phyloP scores from a whole-genome alignment of 2,329 filamentous ascomycete genomes.

The Nemania serpens region DNA sequence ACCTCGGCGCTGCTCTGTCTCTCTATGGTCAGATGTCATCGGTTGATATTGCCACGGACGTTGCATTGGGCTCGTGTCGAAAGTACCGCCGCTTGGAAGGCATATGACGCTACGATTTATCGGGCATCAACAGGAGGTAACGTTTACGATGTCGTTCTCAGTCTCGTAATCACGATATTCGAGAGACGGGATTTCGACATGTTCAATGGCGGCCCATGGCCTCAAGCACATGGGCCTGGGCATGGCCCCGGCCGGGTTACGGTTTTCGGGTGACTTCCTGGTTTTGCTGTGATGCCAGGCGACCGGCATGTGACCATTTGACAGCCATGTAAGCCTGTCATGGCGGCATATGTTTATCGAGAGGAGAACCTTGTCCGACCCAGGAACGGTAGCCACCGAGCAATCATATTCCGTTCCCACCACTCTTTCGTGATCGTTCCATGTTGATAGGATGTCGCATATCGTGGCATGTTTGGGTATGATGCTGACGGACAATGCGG shows the following conservation, averaged over 20 bases:
- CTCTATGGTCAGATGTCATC: neutral
- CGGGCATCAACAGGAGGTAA: constrained; percentile 6
- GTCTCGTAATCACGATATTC: constrained; percentile 5
- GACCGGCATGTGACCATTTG: constrained; percentile 26
- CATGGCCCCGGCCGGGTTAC: constrained; percentile 6
- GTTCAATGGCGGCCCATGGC: neutral
- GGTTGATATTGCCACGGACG: constrained; percentile 3
- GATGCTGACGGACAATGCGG: constrained; percentile 18
- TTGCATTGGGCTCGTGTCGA: neutral
- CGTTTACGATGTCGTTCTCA: neutral
- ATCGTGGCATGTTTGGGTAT: constrained; percentile 28
- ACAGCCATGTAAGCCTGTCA: constrained; percentile 26
- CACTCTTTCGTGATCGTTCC: constrained; percentile 7
- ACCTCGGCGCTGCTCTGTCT: no score
- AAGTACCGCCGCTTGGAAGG: constrained; percentile 4
- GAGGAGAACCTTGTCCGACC: constrained; percentile 20
- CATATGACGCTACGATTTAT: constrained; percentile 7
- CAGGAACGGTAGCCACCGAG: constrained; percentile 12
- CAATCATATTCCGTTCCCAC: constrained; percentile 23
- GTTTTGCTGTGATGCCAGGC: constrained; percentile 17
- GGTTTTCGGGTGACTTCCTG: constrained; percentile 16
- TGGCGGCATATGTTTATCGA: constrained; percentile 25
- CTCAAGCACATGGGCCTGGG: neutral
- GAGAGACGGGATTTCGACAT: neutral
- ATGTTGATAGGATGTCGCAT: constrained; percentile 26